These are phyloP conservation scores for Epipyxis sp. DNA, from an alignment of 108 stramenopile species.

Conservation along the genomic window DNA sequence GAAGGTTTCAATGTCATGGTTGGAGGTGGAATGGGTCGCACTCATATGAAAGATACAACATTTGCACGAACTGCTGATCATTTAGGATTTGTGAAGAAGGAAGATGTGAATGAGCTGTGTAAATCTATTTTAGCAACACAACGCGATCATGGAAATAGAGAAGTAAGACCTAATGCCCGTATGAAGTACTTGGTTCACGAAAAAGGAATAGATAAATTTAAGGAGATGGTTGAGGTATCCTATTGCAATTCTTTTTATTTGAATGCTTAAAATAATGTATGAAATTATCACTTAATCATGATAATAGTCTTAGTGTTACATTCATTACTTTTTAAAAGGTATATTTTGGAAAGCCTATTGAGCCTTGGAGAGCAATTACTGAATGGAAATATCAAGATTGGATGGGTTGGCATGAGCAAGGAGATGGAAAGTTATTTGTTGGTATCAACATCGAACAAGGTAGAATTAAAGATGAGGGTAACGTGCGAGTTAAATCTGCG, in stretches of 20 bases:
- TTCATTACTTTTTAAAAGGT: too few species aligned
- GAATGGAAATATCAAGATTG: conserved; percentile 94
- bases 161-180: conserved; percentile 91
- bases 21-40: conserved; percentile 82
- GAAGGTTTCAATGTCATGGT: conserved; percentile 7
- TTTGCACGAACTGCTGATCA: conserved; percentile 94
- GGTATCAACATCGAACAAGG: conserved; percentile 92
- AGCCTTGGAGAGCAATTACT: conserved; percentile 69
- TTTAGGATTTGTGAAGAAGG: conserved; percentile 88
- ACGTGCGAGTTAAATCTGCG: conserved; percentile 66
- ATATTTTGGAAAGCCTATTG: conserved; percentile 79
- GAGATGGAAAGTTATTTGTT: conserved; percentile 90
- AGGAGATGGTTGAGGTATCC: conserved; percentile 79
- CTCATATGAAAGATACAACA: conserved; percentile 91
- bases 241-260: too few species aligned
- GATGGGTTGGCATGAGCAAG: conserved; percentile 99
- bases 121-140: conserved; percentile 89
- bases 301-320: too few species aligned
- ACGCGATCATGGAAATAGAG: conserved; percentile 95
- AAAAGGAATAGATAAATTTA: conserved; percentile 87
- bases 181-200: conserved; percentile 98
- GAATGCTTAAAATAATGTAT: too few species aligned
- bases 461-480: conserved; percentile 72
- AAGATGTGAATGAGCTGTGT: conserved; percentile 81
- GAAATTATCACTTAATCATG: too few species aligned